A percentile compares a stretch with the other conserved stretches of the same genome.
Evolutionary conservation across 2,329 filamentous ascomycete genomes (phyloP).

Genomic region (Colletotrichum spaethianum): DNA sequence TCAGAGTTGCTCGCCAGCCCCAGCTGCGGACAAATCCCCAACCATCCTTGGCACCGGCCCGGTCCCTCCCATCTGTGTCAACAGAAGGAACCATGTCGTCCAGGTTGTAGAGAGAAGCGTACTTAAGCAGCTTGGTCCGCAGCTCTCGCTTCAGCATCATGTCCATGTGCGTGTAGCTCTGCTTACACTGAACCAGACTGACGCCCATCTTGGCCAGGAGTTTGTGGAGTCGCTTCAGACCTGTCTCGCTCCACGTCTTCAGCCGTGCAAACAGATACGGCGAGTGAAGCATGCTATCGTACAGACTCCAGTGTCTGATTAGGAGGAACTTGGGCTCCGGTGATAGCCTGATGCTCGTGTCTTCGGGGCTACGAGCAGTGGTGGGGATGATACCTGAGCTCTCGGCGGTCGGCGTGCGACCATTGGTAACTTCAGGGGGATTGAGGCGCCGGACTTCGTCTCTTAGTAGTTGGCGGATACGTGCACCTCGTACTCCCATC

Average conservation of each 20-base stretch:
- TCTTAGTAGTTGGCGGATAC: constrained; percentile 86
- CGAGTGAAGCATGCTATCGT: constrained; percentile 98
- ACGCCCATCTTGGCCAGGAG: constrained; percentile 98
- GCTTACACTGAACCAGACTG: constrained; percentile 91
- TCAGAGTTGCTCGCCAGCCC: constrained; percentile 96
- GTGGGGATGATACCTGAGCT: constrained; percentile 89
- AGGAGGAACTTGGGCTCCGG: constrained; percentile 95
- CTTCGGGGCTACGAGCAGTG: constrained; percentile 88
- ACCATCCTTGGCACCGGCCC: constrained; percentile 84
- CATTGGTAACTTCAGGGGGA: constrained; percentile 78
- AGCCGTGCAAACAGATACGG: constrained; percentile 93
- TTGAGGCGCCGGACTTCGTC: constrained; percentile 97
- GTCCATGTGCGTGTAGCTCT: constrained; percentile 98
- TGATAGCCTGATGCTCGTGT: constrained; percentile 91
- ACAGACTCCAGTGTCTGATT: constrained; percentile 95
- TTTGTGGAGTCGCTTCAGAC: constrained; percentile 91
- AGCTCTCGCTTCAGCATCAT: constrained; percentile 94
- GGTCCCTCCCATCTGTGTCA: constrained; percentile 78
- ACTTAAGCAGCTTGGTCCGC: constrained; percentile 88
- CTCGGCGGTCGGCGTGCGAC: constrained; percentile 74
- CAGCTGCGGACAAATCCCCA: constrained; percentile 98
- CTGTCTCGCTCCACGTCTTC: constrained; percentile 94
- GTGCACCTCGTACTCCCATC: constrained; percentile 85
- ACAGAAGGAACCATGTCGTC: constrained; percentile 91
- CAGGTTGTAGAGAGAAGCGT: constrained; percentile 92